These are phyloP conservation scores for Poteriospumella lacustris DNA, from an alignment of 108 stramenopile genomes.

Conservation along the genomic window DNA sequence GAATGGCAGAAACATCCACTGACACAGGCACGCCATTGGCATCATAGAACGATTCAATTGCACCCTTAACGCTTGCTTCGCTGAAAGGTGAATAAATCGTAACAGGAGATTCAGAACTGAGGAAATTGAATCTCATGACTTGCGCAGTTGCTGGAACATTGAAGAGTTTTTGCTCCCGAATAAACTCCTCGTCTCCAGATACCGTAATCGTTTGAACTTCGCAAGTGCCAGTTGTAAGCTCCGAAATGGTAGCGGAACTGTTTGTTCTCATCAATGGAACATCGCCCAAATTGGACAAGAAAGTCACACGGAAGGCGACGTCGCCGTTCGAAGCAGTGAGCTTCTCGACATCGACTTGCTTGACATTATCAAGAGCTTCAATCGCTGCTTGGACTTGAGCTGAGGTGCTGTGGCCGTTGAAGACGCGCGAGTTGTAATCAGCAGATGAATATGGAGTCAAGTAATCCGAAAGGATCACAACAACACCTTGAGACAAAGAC, in stretches of 20 bases:
- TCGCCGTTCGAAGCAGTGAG: background rate
- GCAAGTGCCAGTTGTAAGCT: slow-evolving; percentile 53
- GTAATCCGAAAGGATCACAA: background rate
- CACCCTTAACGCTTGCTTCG: background rate
- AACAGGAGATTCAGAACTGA: background rate
- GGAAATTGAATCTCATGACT: background rate
- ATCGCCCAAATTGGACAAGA: slow-evolving; percentile 61
- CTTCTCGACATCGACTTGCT: background rate
- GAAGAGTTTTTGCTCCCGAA: slow-evolving; percentile 56
- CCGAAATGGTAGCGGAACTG: slow-evolving; percentile 33
- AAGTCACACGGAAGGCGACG: slow-evolving; percentile 49
- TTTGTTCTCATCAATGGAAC: slow-evolving; percentile 48
- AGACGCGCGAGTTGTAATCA: background rate
- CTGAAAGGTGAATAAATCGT: background rate
- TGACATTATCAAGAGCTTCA: slow-evolving; percentile 38
- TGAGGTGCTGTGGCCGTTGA: slow-evolving; percentile 28
- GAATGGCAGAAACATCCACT: background rate
- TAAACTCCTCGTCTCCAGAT: slow-evolving; percentile 56
- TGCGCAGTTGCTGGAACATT: background rate
- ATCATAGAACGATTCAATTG: slow-evolving; percentile 1
- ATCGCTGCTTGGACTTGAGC: slow-evolving; percentile 35
- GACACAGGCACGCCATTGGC: slow-evolving; percentile 12
- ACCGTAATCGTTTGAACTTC: slow-evolving; percentile 70
- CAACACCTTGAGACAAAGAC: slow-evolving; percentile 5
- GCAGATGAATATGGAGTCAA: slow-evolving; percentile 1